Evolutionary conservation across 116 monocot species (phyloP), one percentile per base, ranked within the genome.

Genomic region (Thalassia testudinum): DNA sequence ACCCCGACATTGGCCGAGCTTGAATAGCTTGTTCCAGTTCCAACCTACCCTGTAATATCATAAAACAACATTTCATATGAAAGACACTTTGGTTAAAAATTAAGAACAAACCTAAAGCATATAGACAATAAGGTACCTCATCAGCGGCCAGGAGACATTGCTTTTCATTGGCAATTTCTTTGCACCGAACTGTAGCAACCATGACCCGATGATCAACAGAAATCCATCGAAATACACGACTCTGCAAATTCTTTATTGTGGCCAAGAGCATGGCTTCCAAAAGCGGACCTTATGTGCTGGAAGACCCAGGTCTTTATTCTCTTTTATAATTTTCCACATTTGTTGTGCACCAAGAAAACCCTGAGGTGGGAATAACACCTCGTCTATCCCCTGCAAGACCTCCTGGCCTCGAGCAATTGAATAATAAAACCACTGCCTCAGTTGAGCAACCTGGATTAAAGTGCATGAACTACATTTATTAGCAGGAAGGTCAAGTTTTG

Each of bases 331-430:
- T 68, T 66, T 82, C 97, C 97, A 97, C 16, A 97, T 85, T 56
- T 97, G 72, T 25, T 85, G 79, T 37, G 79, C 75, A 68, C 95
- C 88, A 81, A 51, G 81, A 87, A 75, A 95, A 95, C 52, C 85
- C 97, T 27, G 97, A 97, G 49, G 89, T 79, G 54, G 97, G 85
- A 69, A 97, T 71, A 68, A 82, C 97, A 17, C 89, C 97, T 7
- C 85, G 76, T 22, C 97, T 65, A 73, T 97, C 97, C 56, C 97
- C 89, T 65, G 97, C 97, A 64, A 97, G 85, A 27, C 97, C 97
- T 58, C 97, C 85, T 34, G 89, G n/a, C n/a, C n/a, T n/a, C n/a
- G 97, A 18, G 77, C 69, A 62, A 97, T 85, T 59, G 97, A 97
- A 68, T 97, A 73, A 50, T 68, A 63, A 59, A 97, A 97, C 29